Conservation (phyloP, 148 eudicot genomes). For the Nepenthes gracilis region DNA sequence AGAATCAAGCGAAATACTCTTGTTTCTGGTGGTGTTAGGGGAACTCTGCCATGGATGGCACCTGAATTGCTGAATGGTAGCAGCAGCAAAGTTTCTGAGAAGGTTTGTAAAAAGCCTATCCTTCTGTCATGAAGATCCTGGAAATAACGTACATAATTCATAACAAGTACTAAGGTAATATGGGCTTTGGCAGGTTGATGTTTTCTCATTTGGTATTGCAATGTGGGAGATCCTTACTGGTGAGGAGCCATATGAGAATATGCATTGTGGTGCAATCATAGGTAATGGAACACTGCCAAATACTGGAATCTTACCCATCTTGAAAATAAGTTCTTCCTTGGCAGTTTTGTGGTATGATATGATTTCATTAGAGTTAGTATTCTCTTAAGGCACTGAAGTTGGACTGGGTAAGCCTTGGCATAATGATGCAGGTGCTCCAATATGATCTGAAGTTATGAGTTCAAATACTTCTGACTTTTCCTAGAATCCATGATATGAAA, state of each 20-base stretch:
- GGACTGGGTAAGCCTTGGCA: too few species aligned
- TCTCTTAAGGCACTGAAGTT: too few species aligned
- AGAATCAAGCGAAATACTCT: slow-evolving; percentile 92
- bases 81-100: slow-evolving; percentile 80
- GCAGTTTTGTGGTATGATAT: neutral
- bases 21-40: slow-evolving; percentile 95
- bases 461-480: too few species aligned
- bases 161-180: slow-evolving; percentile 1
- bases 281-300: slow-evolving; percentile 28
- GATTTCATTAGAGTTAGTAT: neutral
- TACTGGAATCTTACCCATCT: too few species aligned
- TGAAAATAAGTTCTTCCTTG: neutral
- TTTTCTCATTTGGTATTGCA: slow-evolving; percentile 85
- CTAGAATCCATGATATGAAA: too few species aligned
- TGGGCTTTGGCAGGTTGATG: slow-evolving; percentile 68
- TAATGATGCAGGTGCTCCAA: too few species aligned
- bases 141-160: neutral
- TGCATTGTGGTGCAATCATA: slow-evolving; percentile 96
- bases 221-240: slow-evolving; percentile 96
- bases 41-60: slow-evolving; percentile 99
- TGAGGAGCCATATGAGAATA: slow-evolving; percentile 87
- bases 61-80: slow-evolving; percentile 93
- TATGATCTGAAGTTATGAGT: too few species aligned
- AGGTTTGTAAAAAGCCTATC: slow-evolving; percentile 28
- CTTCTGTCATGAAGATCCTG: neutral